A percentile compares a stretch with the other conserved stretches of the same genome.
Evolutionary conservation across 805 yeast species (phyloP).

Genomic region (Saturnispora galanensis): DNA sequence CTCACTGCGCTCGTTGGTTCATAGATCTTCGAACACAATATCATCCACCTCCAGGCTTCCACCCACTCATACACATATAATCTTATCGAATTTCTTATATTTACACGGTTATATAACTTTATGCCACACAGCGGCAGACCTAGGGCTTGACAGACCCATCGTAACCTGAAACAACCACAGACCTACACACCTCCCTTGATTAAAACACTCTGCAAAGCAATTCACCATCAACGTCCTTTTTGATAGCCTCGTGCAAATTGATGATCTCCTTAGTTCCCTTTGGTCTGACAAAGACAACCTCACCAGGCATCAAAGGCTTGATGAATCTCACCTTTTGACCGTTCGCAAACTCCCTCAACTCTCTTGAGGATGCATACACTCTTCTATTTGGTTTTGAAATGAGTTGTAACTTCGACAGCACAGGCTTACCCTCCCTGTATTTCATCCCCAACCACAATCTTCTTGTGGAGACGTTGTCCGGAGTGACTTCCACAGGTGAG

Average conservation of each 20-base stretch:
- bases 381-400: slow-evolving; percentile 81
- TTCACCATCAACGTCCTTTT: slow-evolving; percentile 61
- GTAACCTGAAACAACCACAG: too few species aligned
- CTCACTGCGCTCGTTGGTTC: too few species aligned
- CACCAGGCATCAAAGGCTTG: slow-evolving; percentile 82
- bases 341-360: slow-evolving; percentile 60
- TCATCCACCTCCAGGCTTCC: too few species aligned
- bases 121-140: too few species aligned
- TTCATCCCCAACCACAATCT: slow-evolving; percentile 89
- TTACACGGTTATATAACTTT: too few species aligned
- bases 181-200: slow-evolving; percentile 5
- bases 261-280: slow-evolving; percentile 39
- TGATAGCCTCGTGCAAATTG: slow-evolving; percentile 81
- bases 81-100: too few species aligned
- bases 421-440: slow-evolving; percentile 72
- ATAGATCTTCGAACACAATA: too few species aligned
- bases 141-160: too few species aligned
- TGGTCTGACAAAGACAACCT: slow-evolving; percentile 58
- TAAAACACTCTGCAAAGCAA: slow-evolving; percentile 63
- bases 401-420: slow-evolving; percentile 58
- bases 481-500: slow-evolving; percentile 66
- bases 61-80: too few species aligned
- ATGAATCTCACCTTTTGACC: slow-evolving; percentile 71
- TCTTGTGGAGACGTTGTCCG: slow-evolving; percentile 76
- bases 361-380: slow-evolving; percentile 52